Conservation (phyloP, 1,284 basidiomycete genomes). For the Microstroma glucosiphilum region DNA sequence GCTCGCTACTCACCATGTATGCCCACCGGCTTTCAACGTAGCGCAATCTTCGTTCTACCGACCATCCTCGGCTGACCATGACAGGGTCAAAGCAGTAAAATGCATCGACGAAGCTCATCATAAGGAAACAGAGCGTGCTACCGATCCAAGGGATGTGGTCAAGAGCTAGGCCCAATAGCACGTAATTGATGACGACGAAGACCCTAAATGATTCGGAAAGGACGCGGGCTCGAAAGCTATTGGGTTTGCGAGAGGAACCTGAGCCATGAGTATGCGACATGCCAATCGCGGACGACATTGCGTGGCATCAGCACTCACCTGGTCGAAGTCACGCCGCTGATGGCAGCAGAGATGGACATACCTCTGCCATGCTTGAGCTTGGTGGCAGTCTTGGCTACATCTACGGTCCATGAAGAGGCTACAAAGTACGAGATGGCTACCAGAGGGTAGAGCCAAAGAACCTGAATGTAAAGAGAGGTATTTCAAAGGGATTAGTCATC, state of each 20-base stretch:
- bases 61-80: constrained; percentile 43
- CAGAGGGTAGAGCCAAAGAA: constrained; percentile 48
- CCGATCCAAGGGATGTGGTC: constrained; percentile 39
- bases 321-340: constrained; percentile 5
- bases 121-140: constrained; percentile 31
- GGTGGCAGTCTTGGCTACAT: constrained; percentile 44
- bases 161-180: constrained; percentile 27
- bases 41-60: constrained; percentile 36
- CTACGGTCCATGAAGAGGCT: constrained; percentile 43
- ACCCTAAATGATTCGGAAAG: constrained; percentile 38
- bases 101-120: constrained; percentile 45
- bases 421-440: constrained; percentile 44
- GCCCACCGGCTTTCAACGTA: constrained; percentile 48
- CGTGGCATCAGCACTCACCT: neutral
- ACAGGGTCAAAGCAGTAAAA: constrained; percentile 50
- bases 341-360: constrained; percentile 2
- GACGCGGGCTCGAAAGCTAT: constrained; percentile 23
- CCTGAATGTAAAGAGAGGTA: constrained; percentile 2
- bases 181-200: constrained; percentile 42
- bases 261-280: neutral
- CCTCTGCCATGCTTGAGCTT: constrained; percentile 21
- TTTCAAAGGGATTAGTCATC: no score
- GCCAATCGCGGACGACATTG: no score
- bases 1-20: constrained; percentile 24
- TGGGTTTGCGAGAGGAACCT: constrained; percentile 13